phyloP scores from a whole-genome alignment of 805 yeast species.

The Candida loeiensis region DNA sequence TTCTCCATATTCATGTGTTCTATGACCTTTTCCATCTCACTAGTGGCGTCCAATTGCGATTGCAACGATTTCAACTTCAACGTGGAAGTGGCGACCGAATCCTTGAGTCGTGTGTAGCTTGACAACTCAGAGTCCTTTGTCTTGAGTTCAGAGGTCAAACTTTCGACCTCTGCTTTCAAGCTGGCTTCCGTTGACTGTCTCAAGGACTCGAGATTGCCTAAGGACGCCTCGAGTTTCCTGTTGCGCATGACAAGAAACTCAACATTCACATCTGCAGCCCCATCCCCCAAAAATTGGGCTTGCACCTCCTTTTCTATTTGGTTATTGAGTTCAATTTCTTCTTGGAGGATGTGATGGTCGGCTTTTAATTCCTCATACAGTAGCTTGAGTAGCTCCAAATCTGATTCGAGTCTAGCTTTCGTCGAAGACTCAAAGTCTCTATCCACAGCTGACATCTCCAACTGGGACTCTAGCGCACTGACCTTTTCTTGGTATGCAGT shows the following conservation, averaged over 20 bases:
- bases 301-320: slow-evolving; percentile 34
- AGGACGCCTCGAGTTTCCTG: slow-evolving; percentile 39
- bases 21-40: slow-evolving; percentile 34
- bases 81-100: slow-evolving; percentile 2
- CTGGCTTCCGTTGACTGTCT: slow-evolving; percentile 23
- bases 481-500: slow-evolving; percentile 1
- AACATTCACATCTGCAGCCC: slow-evolving; percentile 17
- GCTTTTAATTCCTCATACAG: slow-evolving; percentile 28
- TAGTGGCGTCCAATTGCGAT: slow-evolving; percentile 30
- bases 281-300: slow-evolving; percentile 14
- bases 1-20: slow-evolving; percentile 36
- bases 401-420: slow-evolving; percentile 25
- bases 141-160: slow-evolving; percentile 7
- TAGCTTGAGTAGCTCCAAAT: slow-evolving; percentile 21
- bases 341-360: slow-evolving; percentile 31
- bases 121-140: slow-evolving; percentile 31
- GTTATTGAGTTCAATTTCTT: slow-evolving; percentile 34
- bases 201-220: slow-evolving; percentile 30
- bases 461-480: slow-evolving; percentile 16
- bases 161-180: slow-evolving; percentile 19
- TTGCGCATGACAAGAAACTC: slow-evolving; percentile 28
- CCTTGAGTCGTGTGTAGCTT: slow-evolving; percentile 22
- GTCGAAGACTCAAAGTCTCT: slow-evolving; percentile 38
- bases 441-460: slow-evolving; percentile 40
- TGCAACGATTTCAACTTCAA: slow-evolving; percentile 25